Base-by-base conservation (phyloP, 2,329 filamentous ascomycete species). In the Calonectria pteridis region DNA sequence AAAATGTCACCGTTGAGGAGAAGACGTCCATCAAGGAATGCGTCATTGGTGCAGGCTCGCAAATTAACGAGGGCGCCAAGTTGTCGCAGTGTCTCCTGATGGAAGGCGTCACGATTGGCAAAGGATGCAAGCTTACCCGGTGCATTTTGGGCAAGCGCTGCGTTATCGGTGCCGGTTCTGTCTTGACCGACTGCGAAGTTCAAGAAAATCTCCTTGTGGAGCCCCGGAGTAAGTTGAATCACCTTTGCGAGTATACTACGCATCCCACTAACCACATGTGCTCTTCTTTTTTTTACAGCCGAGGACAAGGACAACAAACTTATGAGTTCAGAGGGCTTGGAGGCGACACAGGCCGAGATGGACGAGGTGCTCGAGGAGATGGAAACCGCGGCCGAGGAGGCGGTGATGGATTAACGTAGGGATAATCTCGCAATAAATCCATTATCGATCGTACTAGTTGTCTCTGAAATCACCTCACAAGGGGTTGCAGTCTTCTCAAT, bases 1-100 rank as follows among this genome's bases (percentile, higher is more conserved):
- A 96, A 72, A 98, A 98, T 81, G 95, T 97, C 50, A 95, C 93
- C 1, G 92, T 98, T 0, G 94, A 96, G 81, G 94, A 96, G 79
- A 96, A 96, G 83, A 93, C 92, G 29, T 94, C 95, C n/a, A 94
- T 99, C 85, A 98, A 98, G 84, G 95, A 98, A 84, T 94, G 90
- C 46, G 95, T 98, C 35, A 91, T 99, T 50, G 97, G 97, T 3
- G 92, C 94, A 6, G 95, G 95, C 79, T 98, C 95, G 83, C 93
- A 94, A 79, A 96, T 99, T 76, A 92, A 93, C 75, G 92, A 93
- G 78, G 95, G 95, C n/a, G 95, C 94, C 35, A 94, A 96, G 77
- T 86, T 99, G 55, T 93, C 92, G n/a, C 91, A 96, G 76, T 98
- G 96, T 84, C 85, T 98, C 62, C 86, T 98, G 26, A 98, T 98